Percentiles rank a stretch among this genome's conserved stretches.
Evolutionary conservation across 495 filamentous ascomycete species (phyloP).

Genomic region (Apiosordaria backusii): DNA sequence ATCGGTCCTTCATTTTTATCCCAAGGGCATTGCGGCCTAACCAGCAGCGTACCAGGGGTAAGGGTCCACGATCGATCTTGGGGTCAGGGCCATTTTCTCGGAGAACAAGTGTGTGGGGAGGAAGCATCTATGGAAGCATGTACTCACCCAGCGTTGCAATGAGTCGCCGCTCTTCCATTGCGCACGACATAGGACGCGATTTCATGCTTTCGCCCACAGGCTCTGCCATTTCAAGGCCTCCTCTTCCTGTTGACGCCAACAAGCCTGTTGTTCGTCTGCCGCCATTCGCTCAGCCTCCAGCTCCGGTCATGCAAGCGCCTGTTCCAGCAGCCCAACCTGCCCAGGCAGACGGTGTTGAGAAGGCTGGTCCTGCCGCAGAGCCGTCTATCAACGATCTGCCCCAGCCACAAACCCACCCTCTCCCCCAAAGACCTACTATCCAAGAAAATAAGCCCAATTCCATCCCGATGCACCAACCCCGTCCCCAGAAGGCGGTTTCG

Average conservation of each 20-base stretch:
- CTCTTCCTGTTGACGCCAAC: slow-evolving; percentile 55
- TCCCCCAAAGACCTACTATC: slow-evolving; percentile 68
- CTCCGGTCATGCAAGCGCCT: slow-evolving; percentile 21
- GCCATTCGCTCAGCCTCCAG: slow-evolving; percentile 50
- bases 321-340: not conserved
- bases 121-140: slow-evolving; percentile 71
- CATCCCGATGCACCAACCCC: slow-evolving; percentile 93
- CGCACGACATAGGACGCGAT: slow-evolving; percentile 69
- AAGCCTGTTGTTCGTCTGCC: slow-evolving; percentile 87
- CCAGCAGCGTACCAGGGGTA: slow-evolving; percentile 73
- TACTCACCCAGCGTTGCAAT: slow-evolving; percentile 91
- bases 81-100: slow-evolving; percentile 63
- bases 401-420: slow-evolving; percentile 55
- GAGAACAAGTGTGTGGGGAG: slow-evolving; percentile 66
- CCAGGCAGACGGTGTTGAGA: slow-evolving; percentile 20
- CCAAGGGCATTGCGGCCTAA: slow-evolving; percentile 90
- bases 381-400: slow-evolving; percentile 49
- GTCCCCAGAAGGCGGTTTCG: slow-evolving; percentile 91
- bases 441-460: slow-evolving; percentile 71
- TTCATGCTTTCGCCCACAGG: slow-evolving; percentile 70
- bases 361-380: slow-evolving; percentile 19
- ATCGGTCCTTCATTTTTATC: slow-evolving; percentile 97
- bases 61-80: slow-evolving; percentile 60
- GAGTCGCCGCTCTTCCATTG: slow-evolving; percentile 87
- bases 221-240: slow-evolving; percentile 67